phyloP scores from a whole-genome alignment of 225 moss, liverwort and hornwort species.

The Anthoceros angustus region DNA sequence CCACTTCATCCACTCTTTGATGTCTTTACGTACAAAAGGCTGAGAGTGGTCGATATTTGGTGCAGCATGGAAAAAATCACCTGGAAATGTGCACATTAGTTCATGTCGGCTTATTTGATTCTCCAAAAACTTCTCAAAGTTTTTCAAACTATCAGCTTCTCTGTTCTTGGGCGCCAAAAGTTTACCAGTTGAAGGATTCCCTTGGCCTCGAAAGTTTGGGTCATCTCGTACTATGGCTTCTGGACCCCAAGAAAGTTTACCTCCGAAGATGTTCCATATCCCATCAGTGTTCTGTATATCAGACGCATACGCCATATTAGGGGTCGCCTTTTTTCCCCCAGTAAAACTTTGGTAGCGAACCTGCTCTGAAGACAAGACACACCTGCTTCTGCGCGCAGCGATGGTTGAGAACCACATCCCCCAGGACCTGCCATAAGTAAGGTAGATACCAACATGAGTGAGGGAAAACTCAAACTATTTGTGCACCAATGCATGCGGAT shows the following conservation, averaged over 20 bases:
- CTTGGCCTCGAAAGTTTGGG: slow-evolving; percentile 82
- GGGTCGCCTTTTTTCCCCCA: background rate
- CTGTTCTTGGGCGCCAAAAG: background rate
- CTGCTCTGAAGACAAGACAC: background rate
- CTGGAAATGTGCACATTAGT: slow-evolving; percentile 14
- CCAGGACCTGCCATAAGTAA: slow-evolving; percentile 51
- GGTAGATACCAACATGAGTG: background rate
- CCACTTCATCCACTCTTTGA: slow-evolving; percentile 69
- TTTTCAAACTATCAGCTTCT: background rate
- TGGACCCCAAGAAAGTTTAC: slow-evolving; percentile 85
- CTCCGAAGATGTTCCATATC: slow-evolving; percentile 70
- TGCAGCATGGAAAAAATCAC: slow-evolving; percentile 81
- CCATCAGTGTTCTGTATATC: slow-evolving; percentile 46
- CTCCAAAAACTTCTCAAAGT: background rate
- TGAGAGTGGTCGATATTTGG: slow-evolving; percentile 89
- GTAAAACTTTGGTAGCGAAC: too few relatives aligned
- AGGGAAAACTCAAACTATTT: background rate
- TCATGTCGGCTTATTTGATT: background rate
- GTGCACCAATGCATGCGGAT: background rate
- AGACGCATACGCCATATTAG: background rate
- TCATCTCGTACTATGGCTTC: slow-evolving; percentile 83
- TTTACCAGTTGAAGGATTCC: slow-evolving; percentile 68
- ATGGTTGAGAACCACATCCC: slow-evolving; percentile 87
- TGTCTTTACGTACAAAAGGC: slow-evolving; percentile 65
- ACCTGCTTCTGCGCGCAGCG: slow-evolving; percentile 91